Evolutionary conservation across 345 rosid species (phyloP), one percentile per base, ranked within the genome.

Genomic region (Angophora floribunda): DNA sequence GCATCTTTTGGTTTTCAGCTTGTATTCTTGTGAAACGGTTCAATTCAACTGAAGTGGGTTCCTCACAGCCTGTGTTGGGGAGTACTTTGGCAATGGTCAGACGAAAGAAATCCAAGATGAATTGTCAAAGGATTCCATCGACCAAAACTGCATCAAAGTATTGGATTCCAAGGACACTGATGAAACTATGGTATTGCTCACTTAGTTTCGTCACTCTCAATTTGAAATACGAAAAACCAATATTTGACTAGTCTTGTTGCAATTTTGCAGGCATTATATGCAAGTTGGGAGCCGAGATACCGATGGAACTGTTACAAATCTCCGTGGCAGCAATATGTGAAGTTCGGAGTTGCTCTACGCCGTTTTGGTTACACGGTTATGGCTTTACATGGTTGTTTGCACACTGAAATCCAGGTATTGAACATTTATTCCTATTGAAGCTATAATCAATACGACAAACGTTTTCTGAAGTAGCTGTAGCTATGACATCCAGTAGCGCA

Each of bases 221-320:
- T 70, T 85, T 49, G 63, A 36, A 32, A 52, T 30, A 6, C 8
- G 9, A 21, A 85, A 52, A 19, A 51, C 55, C 49, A 24, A 85
- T 21, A 32, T 28, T 85, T 85, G 44, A 51, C 19, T 52, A 51
- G n/a, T 14, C 4, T 55, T 28, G 26, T 52, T 36, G 80, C 80
- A 36, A 57, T 32, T 30, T 85, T 85, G 87, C 89, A 96, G 96
- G 99, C 97, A 22, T 87, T 92, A 13, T 90, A 96, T 89, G 96
- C 97, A 32, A 95, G 96, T 61, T 96, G 99, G 97, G 99, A 96
- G 88, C 97, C 97, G 4, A 93, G 96, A 91, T 95, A 95, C 88
- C 92, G 93, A 0, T 89, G 92, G 89, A 90, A 93, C 13, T 91
- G 95, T 88, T 45, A 91, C 91, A 92, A 89, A 87, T 92, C 93